phyloP scores from a whole-genome alignment of 176 grass and related monocot species.

The Microstegium vimineum region DNA sequence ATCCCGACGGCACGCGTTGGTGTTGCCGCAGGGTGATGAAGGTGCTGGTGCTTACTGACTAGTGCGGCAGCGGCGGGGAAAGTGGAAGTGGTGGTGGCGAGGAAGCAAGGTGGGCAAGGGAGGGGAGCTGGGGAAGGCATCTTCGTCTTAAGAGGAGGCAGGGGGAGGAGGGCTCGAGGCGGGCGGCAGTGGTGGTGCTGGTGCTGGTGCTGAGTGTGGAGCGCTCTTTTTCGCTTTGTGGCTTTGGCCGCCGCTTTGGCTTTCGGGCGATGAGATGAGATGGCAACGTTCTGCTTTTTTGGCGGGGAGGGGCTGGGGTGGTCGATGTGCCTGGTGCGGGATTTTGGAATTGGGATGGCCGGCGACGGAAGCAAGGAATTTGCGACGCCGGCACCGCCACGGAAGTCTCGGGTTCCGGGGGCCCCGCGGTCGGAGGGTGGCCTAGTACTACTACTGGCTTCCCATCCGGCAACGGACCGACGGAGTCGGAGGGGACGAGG shows the following conservation, averaged over 20 bases:
- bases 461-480: neutral
- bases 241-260: slow-evolving; percentile 25
- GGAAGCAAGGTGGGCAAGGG: slow-evolving; percentile 20
- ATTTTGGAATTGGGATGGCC: slow-evolving; percentile 5
- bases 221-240: slow-evolving; percentile 38
- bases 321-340: neutral
- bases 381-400: neutral
- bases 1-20: neutral
- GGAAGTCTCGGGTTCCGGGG: neutral
- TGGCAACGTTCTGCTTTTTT: slow-evolving; percentile 13
- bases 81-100: neutral
- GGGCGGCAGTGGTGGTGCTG: neutral
- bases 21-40: neutral
- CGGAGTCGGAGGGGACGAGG: neutral
- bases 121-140: slow-evolving; percentile 36
- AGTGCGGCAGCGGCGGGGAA: neutral
- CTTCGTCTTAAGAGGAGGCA: slow-evolving; percentile 6
- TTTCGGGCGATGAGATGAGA: slow-evolving; percentile 4
- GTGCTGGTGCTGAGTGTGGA: slow-evolving; percentile 7
- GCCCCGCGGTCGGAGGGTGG: neutral
- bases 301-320: neutral
- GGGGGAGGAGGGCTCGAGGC: slow-evolving; percentile 6
- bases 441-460: neutral
- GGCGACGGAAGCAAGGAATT: slow-evolving; percentile 21
- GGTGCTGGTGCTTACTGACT: neutral